These are phyloP conservation scores for Nothophoma quercina DNA, from an alignment of 2,329 filamentous ascomycete species.

Conservation along the genomic window DNA sequence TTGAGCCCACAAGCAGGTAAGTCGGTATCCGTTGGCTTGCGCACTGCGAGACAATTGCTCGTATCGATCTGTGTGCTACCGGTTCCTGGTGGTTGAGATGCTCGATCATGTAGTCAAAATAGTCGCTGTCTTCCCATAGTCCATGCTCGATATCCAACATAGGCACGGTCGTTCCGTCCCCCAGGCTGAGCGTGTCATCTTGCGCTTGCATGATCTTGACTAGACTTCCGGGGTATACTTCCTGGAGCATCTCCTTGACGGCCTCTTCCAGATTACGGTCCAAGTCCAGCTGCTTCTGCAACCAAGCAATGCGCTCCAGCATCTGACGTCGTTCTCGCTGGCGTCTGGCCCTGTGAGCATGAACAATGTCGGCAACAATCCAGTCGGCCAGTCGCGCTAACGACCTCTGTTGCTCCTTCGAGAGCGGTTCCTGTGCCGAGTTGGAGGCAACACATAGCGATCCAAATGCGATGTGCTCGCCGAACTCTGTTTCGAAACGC, in stretches of 20 bases:
- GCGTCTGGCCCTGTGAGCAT: constrained; percentile 48
- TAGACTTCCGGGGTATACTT: constrained; percentile 46
- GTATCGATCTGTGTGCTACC: constrained; percentile 42
- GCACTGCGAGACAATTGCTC: constrained; percentile 50
- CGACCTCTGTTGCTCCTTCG: constrained; percentile 41
- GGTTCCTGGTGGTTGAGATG: constrained; percentile 46
- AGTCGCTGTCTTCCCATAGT: constrained; percentile 55
- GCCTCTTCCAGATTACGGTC: constrained; percentile 32
- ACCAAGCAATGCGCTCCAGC: constrained; percentile 43
- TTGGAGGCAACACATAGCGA: constrained; percentile 55
- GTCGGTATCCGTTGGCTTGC: constrained; percentile 43
- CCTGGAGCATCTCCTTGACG: constrained; percentile 40
- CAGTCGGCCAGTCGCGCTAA: constrained; percentile 50
- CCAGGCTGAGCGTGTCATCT: constrained; percentile 33
- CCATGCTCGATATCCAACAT: constrained; percentile 47
- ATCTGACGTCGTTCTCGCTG: constrained; percentile 52
- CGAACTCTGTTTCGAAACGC: constrained; percentile 51
- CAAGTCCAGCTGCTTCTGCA: constrained; percentile 29
- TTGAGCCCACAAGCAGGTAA: constrained; percentile 51
- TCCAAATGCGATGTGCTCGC: constrained; percentile 52
- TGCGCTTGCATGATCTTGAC: constrained; percentile 38
- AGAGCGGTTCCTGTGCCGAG: constrained; percentile 42
- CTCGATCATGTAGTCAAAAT: constrained; percentile 51
- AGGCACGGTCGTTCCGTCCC: constrained; percentile 36
- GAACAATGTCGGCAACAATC: constrained; percentile 54